Base-by-base conservation (phyloP, 2,329 filamentous ascomycete species). In the Monosporascus sp. region DNA sequence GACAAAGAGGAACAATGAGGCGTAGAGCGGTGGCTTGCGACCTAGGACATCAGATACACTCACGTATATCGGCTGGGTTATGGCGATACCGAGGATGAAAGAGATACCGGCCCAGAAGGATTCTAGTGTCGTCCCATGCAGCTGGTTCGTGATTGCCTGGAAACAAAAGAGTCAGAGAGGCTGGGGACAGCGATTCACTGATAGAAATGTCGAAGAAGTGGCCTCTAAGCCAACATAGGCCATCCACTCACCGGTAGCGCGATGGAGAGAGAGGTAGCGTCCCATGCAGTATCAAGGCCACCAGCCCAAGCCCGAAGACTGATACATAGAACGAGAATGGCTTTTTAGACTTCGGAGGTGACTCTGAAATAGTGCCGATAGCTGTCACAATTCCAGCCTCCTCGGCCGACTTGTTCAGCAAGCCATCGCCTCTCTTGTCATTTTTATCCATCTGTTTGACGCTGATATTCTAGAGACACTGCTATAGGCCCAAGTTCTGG, bases 41-140 rank as follows among this genome's bases (percentile, higher is more conserved):
- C 66, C 68, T 8, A 70, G 37, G 8, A 60, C 56, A 35, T 68
- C 58, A 2, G 65, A 66, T 7, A 63, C 37, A 43, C 48, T 62
- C 15, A 52, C 41, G 45, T 58, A 64, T 14, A 64, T 46, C 1
- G 60, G 63, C 41, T 63, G 61, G 6, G 52, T 53, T 17, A 63
- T 52, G 14, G 52, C 51, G 26, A 58, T 55, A 18, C 46, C 52
- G 11, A 67, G 58, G 14, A 54, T 51, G 51, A 56, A 67, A 7
- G 62, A 44, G 64, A 74, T 55, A 55, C 62, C 55, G 55, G 74
- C 53, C 70, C 70, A 53, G 64, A 72, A 55, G 49, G 62, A 50
- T 22, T 60, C 35, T 3, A 66, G 45, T 0, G 52, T 60, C 4
- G 59, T 61, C 8, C 54, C 58, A 7, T 54, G 22, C 1, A 65